phyloP scores from a whole-genome alignment of 176 grass and related monocot species.

The Bromus sterilis region DNA sequence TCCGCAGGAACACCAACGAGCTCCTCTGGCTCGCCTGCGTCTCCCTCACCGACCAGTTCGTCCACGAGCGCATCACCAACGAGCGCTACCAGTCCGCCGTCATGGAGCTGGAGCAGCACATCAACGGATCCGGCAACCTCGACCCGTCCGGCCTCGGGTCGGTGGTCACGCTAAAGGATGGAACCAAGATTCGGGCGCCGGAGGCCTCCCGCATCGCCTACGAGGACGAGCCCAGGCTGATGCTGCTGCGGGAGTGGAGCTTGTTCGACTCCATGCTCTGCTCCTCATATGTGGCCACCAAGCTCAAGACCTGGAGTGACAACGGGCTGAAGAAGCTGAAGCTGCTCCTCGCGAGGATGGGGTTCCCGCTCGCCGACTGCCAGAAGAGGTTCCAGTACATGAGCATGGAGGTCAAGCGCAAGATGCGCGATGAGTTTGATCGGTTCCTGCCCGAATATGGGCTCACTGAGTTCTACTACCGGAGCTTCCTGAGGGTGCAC shows the following conservation, averaged over 20 bases:
- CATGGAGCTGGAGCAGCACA: conserved; percentile 88
- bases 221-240: conserved; percentile 74
- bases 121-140: conserved; percentile 67
- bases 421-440: conserved; percentile 79
- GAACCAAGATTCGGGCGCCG: conserved; percentile 66
- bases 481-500: conserved; percentile 74
- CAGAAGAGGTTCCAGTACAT: conserved; percentile 92
- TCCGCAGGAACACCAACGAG: conserved; percentile 80
- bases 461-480: conserved; percentile 74
- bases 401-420: conserved; percentile 86
- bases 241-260: conserved; percentile 80
- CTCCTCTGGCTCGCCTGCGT: conserved; percentile 86
- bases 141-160: conserved; percentile 25
- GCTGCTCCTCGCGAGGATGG: conserved; percentile 80
- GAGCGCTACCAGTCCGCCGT: conserved; percentile 78
- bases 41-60: conserved; percentile 84
- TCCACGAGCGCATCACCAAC: conserved; percentile 87
- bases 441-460: conserved; percentile 78
- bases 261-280: conserved; percentile 85
- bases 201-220: conserved; percentile 65
- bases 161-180: conserved; percentile 70
- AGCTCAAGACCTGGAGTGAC: conserved; percentile 87
- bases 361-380: conserved; percentile 69
- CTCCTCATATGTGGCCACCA: conserved; percentile 75
- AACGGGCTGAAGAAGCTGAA: conserved; percentile 88